These are phyloP conservation scores for Eimeria nieschulzi DNA, from an alignment of 169 alveolate species.

Conservation along the genomic window DNA sequence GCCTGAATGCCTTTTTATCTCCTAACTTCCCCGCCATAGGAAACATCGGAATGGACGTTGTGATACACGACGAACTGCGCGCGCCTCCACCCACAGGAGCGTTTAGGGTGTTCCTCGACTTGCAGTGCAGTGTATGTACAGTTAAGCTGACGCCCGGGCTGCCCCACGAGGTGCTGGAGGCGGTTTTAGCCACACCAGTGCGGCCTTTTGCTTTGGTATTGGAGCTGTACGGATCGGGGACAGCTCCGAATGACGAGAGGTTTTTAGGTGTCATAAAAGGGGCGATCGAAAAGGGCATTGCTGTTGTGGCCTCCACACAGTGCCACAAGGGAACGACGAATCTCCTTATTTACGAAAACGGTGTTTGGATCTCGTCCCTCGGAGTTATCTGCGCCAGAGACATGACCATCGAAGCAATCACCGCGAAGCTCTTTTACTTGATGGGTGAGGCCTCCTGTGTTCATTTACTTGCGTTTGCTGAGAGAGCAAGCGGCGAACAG, in stretches of 20 bases:
- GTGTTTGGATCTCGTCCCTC: constrained; percentile 79
- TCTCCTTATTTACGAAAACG: constrained; percentile 85
- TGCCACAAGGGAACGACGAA: constrained; percentile 87
- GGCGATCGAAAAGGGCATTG: constrained; percentile 84
- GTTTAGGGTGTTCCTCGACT: background rate
- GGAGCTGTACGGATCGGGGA: constrained; percentile 87
- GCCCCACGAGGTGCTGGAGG: background rate
- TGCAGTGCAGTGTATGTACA: constrained; percentile 59
- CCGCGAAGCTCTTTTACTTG: constrained; percentile 84
- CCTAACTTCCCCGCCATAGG: constrained; percentile 86
- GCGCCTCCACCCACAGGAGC: background rate
- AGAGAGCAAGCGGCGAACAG: background rate
- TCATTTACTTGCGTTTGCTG: background rate
- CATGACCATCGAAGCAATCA: constrained; percentile 86
- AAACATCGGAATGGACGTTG: constrained; percentile 80
- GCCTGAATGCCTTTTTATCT: constrained; percentile 86
- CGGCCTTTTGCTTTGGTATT: constrained; percentile 77
- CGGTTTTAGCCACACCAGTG: background rate
- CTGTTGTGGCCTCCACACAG: constrained; percentile 86
- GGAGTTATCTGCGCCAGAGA: constrained; percentile 87
- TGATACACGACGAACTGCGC: constrained; percentile 74
- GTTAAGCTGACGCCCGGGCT: background rate
- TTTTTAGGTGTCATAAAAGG: constrained; percentile 77
- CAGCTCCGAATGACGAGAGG: constrained; percentile 82
- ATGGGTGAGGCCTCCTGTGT: constrained; percentile 76